These are phyloP conservation scores for Apiospora aurea DNA, from an alignment of 2,329 filamentous ascomycete species.

Conservation along the genomic window DNA sequence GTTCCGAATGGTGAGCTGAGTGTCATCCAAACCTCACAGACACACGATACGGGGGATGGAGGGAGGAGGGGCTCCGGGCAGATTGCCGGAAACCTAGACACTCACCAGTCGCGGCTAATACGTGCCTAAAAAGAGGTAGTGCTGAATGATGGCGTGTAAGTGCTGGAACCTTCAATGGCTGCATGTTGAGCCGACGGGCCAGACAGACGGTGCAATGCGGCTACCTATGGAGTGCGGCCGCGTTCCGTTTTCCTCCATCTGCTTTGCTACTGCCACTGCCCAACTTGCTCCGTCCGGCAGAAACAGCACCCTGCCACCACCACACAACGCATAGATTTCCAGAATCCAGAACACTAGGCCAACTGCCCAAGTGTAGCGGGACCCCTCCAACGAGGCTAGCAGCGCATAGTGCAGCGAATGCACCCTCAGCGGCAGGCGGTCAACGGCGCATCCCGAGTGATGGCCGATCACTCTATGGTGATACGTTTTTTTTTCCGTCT, in stretches of 20 bases:
- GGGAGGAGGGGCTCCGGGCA: neutral
- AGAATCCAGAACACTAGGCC: neutral
- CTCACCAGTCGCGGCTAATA: neutral
- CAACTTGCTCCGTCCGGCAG: neutral
- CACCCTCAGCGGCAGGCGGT: slow-evolving; percentile 13
- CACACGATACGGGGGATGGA: neutral
- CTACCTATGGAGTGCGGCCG: neutral
- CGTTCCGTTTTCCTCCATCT: slow-evolving; percentile 8
- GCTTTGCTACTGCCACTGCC: too few relatives aligned
- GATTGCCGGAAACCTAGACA: neutral
- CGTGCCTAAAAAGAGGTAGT: slow-evolving; percentile 4
- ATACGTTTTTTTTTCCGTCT: neutral
- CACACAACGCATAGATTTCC: neutral
- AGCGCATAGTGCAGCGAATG: slow-evolving; percentile 1
- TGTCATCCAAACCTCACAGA: neutral
- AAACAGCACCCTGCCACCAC: neutral
- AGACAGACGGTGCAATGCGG: neutral
- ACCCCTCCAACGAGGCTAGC: neutral
- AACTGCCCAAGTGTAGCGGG: neutral
- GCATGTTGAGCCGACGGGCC: neutral
- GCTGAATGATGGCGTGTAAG: neutral
- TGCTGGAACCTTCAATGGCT: neutral
- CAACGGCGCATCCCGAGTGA: slow-evolving; percentile 14
- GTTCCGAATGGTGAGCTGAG: neutral
- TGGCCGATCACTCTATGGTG: slow-evolving; percentile 9